Evolutionary conservation across 352 stramenopile genomes (phyloP).

Genomic region (Pythium insidiosum): DNA sequence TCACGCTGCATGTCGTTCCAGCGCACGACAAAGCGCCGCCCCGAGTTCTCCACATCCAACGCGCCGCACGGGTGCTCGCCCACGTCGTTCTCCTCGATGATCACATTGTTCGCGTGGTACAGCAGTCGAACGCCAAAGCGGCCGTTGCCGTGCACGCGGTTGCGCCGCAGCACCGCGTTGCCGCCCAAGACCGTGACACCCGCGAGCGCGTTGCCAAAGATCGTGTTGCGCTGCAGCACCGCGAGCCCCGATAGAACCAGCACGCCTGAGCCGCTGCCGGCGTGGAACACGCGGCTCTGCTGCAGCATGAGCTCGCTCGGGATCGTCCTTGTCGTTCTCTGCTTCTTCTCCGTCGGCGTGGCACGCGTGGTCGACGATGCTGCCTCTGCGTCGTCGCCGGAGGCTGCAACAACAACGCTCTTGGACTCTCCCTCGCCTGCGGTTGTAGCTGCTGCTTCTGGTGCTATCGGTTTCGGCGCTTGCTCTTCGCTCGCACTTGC

Average conservation of each 20-base stretch:
- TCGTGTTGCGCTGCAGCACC: slow-evolving; percentile 47
- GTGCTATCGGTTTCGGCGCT: too few species aligned
- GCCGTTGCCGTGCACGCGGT: slow-evolving; percentile 53
- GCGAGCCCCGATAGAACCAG: slow-evolving; percentile 43
- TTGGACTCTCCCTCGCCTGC: too few species aligned
- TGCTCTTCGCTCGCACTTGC: too few species aligned
- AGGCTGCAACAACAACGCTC: too few species aligned
- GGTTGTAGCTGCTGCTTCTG: too few species aligned
- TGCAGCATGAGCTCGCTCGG: slow-evolving; percentile 39
- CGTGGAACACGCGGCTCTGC: slow-evolving; percentile 47
- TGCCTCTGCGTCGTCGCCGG: too few species aligned
- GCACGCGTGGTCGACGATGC: too few species aligned
- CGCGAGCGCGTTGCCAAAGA: slow-evolving; percentile 46
- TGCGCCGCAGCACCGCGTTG: slow-evolving; percentile 48
- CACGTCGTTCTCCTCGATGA: slow-evolving; percentile 72
- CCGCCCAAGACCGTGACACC: slow-evolving; percentile 50
- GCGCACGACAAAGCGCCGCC: slow-evolving; percentile 66
- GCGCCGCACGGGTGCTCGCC: slow-evolving; percentile 58
- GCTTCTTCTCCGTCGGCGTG: too few species aligned
- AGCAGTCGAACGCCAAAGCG: slow-evolving; percentile 69
- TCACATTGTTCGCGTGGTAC: slow-evolving; percentile 57
- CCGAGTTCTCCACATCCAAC: slow-evolving; percentile 68
- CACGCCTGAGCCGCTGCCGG: slow-evolving; percentile 47
- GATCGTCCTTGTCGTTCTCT: too few species aligned
- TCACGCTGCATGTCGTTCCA: slow-evolving; percentile 71